These are phyloP conservation scores for Pyrenopolyporus hunteri DNA, from an alignment of 495 filamentous ascomycete species.

Conservation along the genomic window DNA sequence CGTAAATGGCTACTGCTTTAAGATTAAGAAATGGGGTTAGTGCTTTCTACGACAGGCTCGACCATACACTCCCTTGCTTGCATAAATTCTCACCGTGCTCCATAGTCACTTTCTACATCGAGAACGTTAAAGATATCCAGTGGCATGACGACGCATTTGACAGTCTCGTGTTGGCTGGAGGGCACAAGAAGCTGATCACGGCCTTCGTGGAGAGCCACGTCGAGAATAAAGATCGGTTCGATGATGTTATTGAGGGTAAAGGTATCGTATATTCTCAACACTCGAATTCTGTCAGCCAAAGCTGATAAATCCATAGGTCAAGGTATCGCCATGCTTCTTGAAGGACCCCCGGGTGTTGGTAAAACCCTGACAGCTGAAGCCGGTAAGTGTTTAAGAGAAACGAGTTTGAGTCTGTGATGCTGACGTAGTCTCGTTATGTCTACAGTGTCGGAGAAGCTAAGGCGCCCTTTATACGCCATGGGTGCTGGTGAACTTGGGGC, in stretches of 20 bases:
- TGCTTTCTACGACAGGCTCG: background rate
- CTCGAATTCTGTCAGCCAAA: background rate
- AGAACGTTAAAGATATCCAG: constrained; percentile 50
- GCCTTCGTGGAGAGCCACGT: constrained; percentile 58
- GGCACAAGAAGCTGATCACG: constrained; percentile 61
- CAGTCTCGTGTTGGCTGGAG: constrained; percentile 58
- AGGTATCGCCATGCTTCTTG: constrained; percentile 63
- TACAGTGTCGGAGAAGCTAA: constrained; percentile 54
- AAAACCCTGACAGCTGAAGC: constrained; percentile 64
- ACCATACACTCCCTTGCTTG: background rate
- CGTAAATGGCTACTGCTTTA: constrained; percentile 56
- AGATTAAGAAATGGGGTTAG: constrained; percentile 55
- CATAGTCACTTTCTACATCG: constrained; percentile 45
- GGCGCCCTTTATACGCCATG: constrained; percentile 58
- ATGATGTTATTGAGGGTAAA: constrained; percentile 64
- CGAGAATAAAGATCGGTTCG: constrained; percentile 63
- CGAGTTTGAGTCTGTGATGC: background rate
- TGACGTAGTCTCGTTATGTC: background rate
- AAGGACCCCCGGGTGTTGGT: constrained; percentile 61
- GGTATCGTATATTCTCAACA: constrained; percentile 41
- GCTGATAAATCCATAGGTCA: constrained; percentile 22
- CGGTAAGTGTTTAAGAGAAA: background rate
- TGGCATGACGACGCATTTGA: constrained; percentile 65
- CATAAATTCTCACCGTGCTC: background rate
- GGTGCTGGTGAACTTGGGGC: constrained; percentile 61